phyloP scores from a whole-genome alignment of 352 stramenopile genomes.

The Globisporangium iwayamae region DNA sequence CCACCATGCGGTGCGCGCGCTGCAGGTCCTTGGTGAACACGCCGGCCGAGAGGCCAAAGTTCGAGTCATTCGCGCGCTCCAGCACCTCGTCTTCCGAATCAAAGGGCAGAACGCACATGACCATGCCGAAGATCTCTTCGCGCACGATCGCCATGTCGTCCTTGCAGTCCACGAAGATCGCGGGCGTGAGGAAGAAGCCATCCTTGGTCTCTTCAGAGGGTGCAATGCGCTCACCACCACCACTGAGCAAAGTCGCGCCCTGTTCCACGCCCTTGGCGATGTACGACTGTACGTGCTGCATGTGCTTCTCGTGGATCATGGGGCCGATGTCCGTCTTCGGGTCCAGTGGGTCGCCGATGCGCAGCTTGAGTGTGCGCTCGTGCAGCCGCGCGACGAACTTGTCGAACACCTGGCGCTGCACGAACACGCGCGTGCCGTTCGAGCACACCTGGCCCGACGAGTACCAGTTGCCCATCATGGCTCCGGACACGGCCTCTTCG shows the following conservation, averaged over 20 bases:
- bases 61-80: constrained; percentile 72
- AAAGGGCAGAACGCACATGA: constrained; percentile 79
- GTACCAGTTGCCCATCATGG: constrained; percentile 89
- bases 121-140: constrained; percentile 85
- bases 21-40: constrained; percentile 85
- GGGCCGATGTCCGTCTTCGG: constrained; percentile 77
- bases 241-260: constrained; percentile 55
- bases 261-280: constrained; percentile 54
- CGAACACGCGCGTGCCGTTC: constrained; percentile 87
- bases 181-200: constrained; percentile 88
- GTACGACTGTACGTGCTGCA: constrained; percentile 70
- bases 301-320: constrained; percentile 83
- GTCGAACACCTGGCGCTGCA: constrained; percentile 82
- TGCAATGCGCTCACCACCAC: constrained; percentile 49
- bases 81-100: constrained; percentile 76
- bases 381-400: constrained; percentile 81
- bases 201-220: constrained; percentile 40
- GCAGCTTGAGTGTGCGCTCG: constrained; percentile 65
- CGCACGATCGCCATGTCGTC: constrained; percentile 88
- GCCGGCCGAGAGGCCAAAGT: constrained; percentile 75
- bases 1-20: constrained; percentile 71
- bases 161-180: constrained; percentile 87
- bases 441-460: constrained; percentile 89
- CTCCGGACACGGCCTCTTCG: constrained; percentile 67
- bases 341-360: constrained; percentile 84